Evolutionary conservation across 2,329 filamentous ascomycete species (phyloP), one percentile per base, ranked within the genome.

Genomic region (Lachnellula hyalina): DNA sequence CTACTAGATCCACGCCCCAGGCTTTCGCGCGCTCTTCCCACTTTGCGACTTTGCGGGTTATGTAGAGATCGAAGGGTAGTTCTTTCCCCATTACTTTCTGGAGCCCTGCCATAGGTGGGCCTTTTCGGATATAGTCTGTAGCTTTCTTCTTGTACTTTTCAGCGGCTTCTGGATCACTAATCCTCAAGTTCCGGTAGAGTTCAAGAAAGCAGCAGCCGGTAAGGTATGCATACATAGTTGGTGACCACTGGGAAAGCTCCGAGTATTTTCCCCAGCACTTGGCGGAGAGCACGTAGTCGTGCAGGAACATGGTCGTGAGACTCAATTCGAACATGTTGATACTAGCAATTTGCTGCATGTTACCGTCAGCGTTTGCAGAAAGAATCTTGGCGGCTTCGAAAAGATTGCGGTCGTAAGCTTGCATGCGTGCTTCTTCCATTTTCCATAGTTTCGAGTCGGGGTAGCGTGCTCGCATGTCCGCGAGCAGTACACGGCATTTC

Each of bases 1-100:
- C 93, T 1, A 87, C 80, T 3, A 96, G 75, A 47, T 86, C 81
- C 34, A 90, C 72, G 2, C 79, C 76, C 71, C 85, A 81, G 46
- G 80, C 76, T 66, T 85, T 86, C 4, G 88, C 84, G 21, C 90
- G 80, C 32, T 84, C 83, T 65, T 95, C 87, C 92, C 92, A 96
- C 71, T 96, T 96, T 52, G 83, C 79, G 14, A 97, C 73, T 74
- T 96, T 97, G 55, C 91, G 84, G 51, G 82, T 77, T 12, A 94
- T 84, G 65, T 95, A 96, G 4, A 87, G 76, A 69, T 99, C 94
- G 60, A 99, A 91, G 0, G 94, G 94, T 11, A 97, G 77, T 65
- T 95, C 90, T 21, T 87, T 83, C 0, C 90, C 87, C 87, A 97
- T 89, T 70, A 99, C 90, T 41, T 84, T 84, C 74, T 96, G 96